Evolutionary conservation across 345 rosid species (phyloP), one percentile per base, ranked within the genome.

Genomic region (Populus davidiana): DNA sequence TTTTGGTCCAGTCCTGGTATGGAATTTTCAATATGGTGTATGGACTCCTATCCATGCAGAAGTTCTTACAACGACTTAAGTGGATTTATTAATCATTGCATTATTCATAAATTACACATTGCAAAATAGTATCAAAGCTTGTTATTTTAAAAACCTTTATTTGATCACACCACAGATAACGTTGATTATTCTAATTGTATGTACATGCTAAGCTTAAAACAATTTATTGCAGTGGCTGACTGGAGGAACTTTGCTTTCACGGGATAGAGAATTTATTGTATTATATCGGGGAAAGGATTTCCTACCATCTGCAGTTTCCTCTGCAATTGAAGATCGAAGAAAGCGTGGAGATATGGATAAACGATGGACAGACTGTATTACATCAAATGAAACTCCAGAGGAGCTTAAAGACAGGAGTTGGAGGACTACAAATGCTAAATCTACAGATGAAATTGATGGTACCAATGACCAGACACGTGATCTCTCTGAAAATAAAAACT

Each of bases 231-330:
- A 93, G 99, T 84, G 89, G 90, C 87, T 95, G 81, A 95, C 99
- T 62, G 96, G 97, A 85, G 99, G 96, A 78, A 84, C 85, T 74
- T 83, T 95, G 81, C 88, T 95, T 43, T 84, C 96, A 73, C 85
- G 99, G 82, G 96, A 95, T 82, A 89, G 85, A 77, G 98, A 93
- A 75, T 91, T 87, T 81, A 88, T 93, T 84, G 92, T 86, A 75
- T 83, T 93, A 72, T 95, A 95, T 82, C 85, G 99, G 82, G 99
- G 99, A 83, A 95, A 95, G 82, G 99, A 95, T 89, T 95, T 93
- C 87, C 90, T 95, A 67, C 98, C 96, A 13, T 81, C 85, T 76
- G 94, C 91, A 41, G 98, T 90, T 85, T 93, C 99, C 80, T 89
- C 90, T 75, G 94, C 92, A 72, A 90, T 95, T 82, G 86, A 88